These are phyloP conservation scores for Xylaria longipes DNA, from an alignment of 495 filamentous ascomycete species.

Conservation along the genomic window DNA sequence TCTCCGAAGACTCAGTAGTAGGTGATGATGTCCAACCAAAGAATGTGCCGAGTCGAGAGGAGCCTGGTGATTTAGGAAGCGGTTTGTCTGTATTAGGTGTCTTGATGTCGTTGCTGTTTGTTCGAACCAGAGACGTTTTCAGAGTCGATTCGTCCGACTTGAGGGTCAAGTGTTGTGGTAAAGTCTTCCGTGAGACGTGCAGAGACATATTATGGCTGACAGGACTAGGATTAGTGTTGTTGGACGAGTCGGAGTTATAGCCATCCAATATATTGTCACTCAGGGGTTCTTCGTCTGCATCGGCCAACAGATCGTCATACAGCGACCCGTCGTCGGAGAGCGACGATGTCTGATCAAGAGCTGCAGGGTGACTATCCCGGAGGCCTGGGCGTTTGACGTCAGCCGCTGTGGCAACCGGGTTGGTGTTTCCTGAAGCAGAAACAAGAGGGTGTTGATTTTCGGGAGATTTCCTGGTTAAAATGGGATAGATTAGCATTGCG, in stretches of 20 bases:
- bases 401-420: constrained; percentile 38
- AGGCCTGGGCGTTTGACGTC: constrained; percentile 45
- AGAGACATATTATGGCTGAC: constrained; percentile 47
- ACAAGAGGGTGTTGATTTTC: constrained; percentile 32
- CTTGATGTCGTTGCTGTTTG: constrained; percentile 36
- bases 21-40: constrained; percentile 61
- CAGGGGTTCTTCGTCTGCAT: constrained; percentile 45
- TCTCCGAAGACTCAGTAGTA: constrained; percentile 56
- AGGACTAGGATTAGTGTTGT: constrained; percentile 38
- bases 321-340: constrained; percentile 33
- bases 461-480: constrained; percentile 38
- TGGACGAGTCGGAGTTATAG: constrained; percentile 42
- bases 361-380: constrained; percentile 44
- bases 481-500: constrained; percentile 33
- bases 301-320: constrained; percentile 47
- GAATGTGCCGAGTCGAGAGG: constrained; percentile 58
- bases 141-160: constrained; percentile 41
- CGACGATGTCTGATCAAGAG: constrained; percentile 44
- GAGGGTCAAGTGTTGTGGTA: constrained; percentile 58
- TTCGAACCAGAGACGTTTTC: constrained; percentile 29
- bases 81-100: constrained; percentile 56
- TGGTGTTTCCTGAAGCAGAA: constrained; percentile 26
- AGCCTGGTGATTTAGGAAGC: constrained; percentile 58
- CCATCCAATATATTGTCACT: constrained; percentile 42
- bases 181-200: constrained; percentile 50